Evolutionary conservation across 2,329 filamentous ascomycete genomes (phyloP).

Genomic region (Colletotrichum musicola): DNA sequence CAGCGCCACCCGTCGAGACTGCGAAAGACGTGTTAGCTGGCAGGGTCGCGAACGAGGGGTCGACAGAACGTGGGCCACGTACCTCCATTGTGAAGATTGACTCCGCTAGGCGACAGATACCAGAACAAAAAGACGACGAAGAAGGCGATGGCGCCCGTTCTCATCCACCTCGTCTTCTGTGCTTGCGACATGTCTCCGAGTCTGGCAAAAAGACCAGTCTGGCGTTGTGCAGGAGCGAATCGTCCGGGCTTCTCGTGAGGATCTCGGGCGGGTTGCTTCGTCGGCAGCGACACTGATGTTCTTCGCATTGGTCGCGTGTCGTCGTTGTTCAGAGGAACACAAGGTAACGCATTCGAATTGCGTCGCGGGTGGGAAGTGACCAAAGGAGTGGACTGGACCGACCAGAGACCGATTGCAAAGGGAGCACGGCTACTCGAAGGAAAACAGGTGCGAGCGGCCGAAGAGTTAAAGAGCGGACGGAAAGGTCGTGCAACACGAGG

Average conservation of each 20-base stretch:
- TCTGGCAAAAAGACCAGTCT: conserved; percentile 63
- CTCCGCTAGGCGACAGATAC: conserved; percentile 71
- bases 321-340: conserved; percentile 35
- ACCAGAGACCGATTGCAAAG: conserved; percentile 18
- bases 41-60: background rate
- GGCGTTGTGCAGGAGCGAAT: conserved; percentile 63
- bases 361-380: conserved; percentile 19
- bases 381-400: conserved; percentile 37
- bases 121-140: conserved; percentile 72
- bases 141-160: conserved; percentile 73
- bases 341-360: conserved; percentile 40
- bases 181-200: conserved; percentile 66
- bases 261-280: conserved; percentile 70
- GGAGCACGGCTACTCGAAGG: conserved; percentile 28
- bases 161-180: conserved; percentile 74
- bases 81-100: conserved; percentile 66
- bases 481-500: conserved; percentile 19
- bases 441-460: conserved; percentile 35
- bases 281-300: conserved; percentile 74
- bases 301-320: conserved; percentile 66
- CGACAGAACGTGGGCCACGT: conserved; percentile 40
- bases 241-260: conserved; percentile 75
- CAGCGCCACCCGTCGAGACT: conserved; percentile 41
- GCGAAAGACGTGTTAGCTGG: conserved; percentile 42
- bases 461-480: conserved; percentile 31